These are phyloP conservation scores for Punica granatum DNA, from an alignment of 345 rosid species.

Conservation along the genomic window DNA sequence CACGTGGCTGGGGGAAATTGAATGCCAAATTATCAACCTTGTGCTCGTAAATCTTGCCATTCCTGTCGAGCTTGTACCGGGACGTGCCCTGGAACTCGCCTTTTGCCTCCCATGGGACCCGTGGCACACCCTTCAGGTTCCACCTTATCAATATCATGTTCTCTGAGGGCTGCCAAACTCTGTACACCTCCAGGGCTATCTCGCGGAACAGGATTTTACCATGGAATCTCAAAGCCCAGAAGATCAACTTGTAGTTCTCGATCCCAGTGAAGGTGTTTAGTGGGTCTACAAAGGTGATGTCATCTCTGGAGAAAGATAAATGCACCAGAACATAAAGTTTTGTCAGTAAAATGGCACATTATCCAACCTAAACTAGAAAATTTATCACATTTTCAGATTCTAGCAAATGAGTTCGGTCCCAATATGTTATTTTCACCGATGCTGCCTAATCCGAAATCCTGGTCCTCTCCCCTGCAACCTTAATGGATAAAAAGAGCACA, in stretches of 20 bases:
- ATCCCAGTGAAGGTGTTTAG: slow-evolving; percentile 77
- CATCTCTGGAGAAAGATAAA: slow-evolving; percentile 50
- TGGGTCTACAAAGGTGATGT: slow-evolving; percentile 71
- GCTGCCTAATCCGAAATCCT: neutral
- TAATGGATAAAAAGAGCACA: neutral
- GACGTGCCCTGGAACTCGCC: slow-evolving; percentile 93
- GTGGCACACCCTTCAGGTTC: slow-evolving; percentile 80
- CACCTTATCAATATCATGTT: slow-evolving; percentile 85
- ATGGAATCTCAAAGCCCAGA: slow-evolving; percentile 88
- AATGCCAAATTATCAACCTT: slow-evolving; percentile 89
- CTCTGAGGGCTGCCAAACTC: slow-evolving; percentile 98
- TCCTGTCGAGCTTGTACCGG: slow-evolving; percentile 76
- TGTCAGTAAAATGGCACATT: neutral
- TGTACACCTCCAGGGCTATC: slow-evolving; percentile 65
- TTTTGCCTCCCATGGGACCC: slow-evolving; percentile 95
- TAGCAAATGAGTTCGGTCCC: neutral
- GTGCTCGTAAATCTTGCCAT: slow-evolving; percentile 83
- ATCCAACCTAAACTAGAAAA: neutral
- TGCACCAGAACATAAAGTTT: neutral
- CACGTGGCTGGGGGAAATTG: slow-evolving; percentile 69
- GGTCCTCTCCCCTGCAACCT: neutral
- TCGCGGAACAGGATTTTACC: slow-evolving; percentile 79
- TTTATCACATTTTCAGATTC: neutral
- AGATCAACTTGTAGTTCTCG: slow-evolving; percentile 69
- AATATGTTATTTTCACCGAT: neutral